Evolutionary conservation across 371 early-diverging fungal species (phyloP), one percentile per base, ranked within the genome.

Genomic region (Mortierella sp.): DNA sequence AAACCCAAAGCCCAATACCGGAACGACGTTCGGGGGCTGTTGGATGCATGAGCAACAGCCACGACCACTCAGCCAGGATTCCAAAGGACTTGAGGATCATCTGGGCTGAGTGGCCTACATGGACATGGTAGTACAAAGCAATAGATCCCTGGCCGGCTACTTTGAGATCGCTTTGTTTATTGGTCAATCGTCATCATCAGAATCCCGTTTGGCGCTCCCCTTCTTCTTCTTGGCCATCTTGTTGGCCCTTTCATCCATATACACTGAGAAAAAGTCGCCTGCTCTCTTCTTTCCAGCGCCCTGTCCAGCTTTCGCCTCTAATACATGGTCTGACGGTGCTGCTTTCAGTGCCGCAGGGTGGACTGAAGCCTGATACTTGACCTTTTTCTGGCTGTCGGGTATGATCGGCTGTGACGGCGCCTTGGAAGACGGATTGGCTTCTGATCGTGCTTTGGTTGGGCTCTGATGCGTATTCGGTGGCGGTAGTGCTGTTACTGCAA

Each of bases 151-250:
- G n/a, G n/a, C n/a, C n/a, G n/a, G n/a, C n/a, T n/a, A n/a, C n/a
- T n/a, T n/a, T n/a, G n/a, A n/a, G n/a, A n/a, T n/a, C n/a, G n/a
- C n/a, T n/a, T 10, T 7, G 34, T 49, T 41, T 24, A 9, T 23
- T 52, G 13, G 53, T 58, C 38, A 50, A 45, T 67, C 59, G 38
- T 73, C 68, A 27, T 65, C 70, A 16, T 69, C 70, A 0, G 70
- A 47, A 28, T 70, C 70, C 9, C 42, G 31, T 18, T 66, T 70
- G 1, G 52, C 55, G 23, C 16, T 46, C 58, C 72, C 70, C 61
- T 80, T 84, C 56, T 85, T 82, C 68, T 84, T 85, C 53, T 84
- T 86, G 18, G 83, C 84, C 80, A 83, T 85, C 54, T 81, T 85
- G 28, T 64, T 62, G 4, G 82, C 81, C n/a, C 87, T 67, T 58